Evolutionary conservation across 2,329 filamentous ascomycete species (phyloP).

Genomic region (Dothideomycetes sp.): DNA sequence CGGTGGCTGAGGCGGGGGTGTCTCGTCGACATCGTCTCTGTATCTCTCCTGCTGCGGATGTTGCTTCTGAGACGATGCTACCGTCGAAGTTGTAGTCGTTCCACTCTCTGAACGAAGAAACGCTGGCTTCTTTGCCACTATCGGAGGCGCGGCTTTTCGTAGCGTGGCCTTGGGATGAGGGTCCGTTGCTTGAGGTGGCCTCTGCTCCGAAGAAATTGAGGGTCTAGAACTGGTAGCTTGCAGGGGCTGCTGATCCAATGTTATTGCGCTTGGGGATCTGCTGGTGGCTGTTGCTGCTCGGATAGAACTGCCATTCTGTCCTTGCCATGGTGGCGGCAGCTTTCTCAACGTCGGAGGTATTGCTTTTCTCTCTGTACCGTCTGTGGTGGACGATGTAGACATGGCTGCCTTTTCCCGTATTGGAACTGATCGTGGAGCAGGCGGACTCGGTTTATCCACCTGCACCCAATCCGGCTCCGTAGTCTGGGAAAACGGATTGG

Average conservation of each 20-base stretch:
- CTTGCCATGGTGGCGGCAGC: conserved; percentile 7
- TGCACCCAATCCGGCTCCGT: conserved; percentile 77
- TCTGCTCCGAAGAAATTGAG: conserved; percentile 8
- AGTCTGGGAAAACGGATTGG: conserved; percentile 69
- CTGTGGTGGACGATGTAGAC: conserved; percentile 13
- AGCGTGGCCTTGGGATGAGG: conserved; percentile 15
- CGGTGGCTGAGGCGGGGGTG: conserved; percentile 13
- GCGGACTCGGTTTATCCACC: conserved; percentile 22
- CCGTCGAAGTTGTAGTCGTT: conserved; percentile 11
- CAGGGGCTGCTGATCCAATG: not conserved
- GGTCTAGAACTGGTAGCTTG: conserved; percentile 2
- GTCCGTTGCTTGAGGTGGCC: conserved; percentile 1
- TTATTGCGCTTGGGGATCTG: conserved; percentile 1
- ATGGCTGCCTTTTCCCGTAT: conserved; percentile 9
- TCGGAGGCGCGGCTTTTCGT: conserved; percentile 23
- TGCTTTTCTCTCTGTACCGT: conserved; percentile 7
- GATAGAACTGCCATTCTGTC: conserved; percentile 1
- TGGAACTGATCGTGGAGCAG: conserved; percentile 13
- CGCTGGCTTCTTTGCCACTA: conserved; percentile 21
- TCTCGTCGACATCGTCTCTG: conserved; percentile 4
- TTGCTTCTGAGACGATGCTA: too few species aligned
- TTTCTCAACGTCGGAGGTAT: conserved; percentile 1
- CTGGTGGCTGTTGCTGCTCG: not conserved
- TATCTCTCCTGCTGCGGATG: conserved; percentile 1
- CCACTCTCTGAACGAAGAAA: conserved; percentile 18